Evolutionary conservation across 2,329 filamentous ascomycete genomes (phyloP).

Genomic region (Neocucurbitaria cava): DNA sequence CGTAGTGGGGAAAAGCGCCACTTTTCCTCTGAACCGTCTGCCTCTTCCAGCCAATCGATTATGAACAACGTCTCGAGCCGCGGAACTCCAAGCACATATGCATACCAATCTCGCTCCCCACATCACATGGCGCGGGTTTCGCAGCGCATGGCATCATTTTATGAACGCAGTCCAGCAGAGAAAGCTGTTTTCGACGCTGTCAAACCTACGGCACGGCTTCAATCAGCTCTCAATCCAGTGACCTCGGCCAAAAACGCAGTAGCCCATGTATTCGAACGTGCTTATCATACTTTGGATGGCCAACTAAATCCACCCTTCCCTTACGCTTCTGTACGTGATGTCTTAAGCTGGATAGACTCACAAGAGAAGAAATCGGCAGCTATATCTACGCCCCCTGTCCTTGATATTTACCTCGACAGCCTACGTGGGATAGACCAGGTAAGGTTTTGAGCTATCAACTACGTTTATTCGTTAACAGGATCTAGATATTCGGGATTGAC

Average conservation of each 20-base stretch:
- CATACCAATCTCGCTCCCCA: too few species aligned
- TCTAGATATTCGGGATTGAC: constrained; percentile 26
- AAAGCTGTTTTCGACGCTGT: too few species aligned
- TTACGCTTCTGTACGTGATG: neutral
- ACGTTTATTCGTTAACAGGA: neutral
- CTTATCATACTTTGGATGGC: neutral
- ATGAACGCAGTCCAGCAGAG: too few species aligned
- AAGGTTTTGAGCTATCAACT: neutral
- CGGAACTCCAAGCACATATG: too few species aligned
- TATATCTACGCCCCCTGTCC: neutral
- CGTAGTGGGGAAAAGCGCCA: too few species aligned
- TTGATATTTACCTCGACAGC: neutral
- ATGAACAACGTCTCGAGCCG: too few species aligned
- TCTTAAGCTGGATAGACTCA: neutral
- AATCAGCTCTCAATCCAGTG: neutral
- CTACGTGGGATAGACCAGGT: constrained; percentile 22
- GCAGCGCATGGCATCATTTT: too few species aligned
- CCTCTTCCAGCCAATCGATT: too few species aligned
- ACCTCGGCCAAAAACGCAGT: too few species aligned
- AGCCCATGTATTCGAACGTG: neutral
- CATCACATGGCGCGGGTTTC: too few species aligned
- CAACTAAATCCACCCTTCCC: neutral
- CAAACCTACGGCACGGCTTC: too few species aligned
- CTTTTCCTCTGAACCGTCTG: too few species aligned
- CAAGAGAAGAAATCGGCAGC: neutral